A percentile compares a stretch with the other conserved stretches of the same genome.
These are phyloP conservation scores for Monilinia polystroma DNA, from an alignment of 2,329 filamentous ascomycete species.

Conservation along the genomic window DNA sequence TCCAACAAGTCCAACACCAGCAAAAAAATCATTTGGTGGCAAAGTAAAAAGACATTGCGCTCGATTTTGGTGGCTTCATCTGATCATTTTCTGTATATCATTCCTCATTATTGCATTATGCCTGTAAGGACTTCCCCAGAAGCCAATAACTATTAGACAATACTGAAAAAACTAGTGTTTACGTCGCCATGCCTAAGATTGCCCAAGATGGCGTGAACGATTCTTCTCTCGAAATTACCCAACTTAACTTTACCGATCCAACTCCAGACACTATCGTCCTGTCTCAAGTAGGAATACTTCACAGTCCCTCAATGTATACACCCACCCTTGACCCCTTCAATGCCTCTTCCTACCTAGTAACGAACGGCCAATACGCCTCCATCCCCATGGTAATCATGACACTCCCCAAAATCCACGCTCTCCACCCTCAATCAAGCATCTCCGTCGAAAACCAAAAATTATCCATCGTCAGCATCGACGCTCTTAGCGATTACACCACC, in stretches of 20 bases:
- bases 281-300: constrained; percentile 49
- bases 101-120: constrained; percentile 55
- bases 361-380: constrained; percentile 38
- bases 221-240: constrained; percentile 50
- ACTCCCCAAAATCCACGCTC: constrained; percentile 39
- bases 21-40: constrained; percentile 24
- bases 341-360: constrained; percentile 49
- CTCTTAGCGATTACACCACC: constrained; percentile 44
- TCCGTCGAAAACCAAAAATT: constrained; percentile 48
- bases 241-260: constrained; percentile 52
- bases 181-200: constrained; percentile 57
- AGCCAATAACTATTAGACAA: constrained; percentile 1
- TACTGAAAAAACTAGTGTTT: constrained; percentile 46
- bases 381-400: constrained; percentile 35
- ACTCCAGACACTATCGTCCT: constrained; percentile 49
- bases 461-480: constrained; percentile 42
- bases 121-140: constrained; percentile 47
- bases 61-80: constrained; percentile 54
- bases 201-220: constrained; percentile 54
- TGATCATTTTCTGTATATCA: constrained; percentile 51
- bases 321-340: constrained; percentile 55
- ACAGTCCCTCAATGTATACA: constrained; percentile 50
- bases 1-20: constrained; percentile 7
- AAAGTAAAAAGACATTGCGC: constrained; percentile 39
- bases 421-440: constrained; percentile 41